Evolutionary conservation across 2,329 filamentous ascomycete genomes (phyloP).

Genomic region (Sporothrix dimorphospora): DNA sequence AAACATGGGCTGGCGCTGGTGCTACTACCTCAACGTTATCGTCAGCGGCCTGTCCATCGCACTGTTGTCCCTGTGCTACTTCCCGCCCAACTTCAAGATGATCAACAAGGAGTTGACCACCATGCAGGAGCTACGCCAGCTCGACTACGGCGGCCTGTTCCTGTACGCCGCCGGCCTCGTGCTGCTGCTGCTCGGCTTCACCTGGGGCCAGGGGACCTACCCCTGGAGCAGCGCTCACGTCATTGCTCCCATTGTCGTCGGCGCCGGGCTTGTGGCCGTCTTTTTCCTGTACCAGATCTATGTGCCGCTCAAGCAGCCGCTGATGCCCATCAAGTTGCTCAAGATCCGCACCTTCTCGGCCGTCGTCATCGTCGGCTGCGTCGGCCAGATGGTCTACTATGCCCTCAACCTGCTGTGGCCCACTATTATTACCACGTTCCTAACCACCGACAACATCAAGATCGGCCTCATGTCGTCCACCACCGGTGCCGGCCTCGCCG

Average conservation of each 20-base stretch:
- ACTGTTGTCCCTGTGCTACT: slow-evolving; percentile 49
- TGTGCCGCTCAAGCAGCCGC: slow-evolving; percentile 22
- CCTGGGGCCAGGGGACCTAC: slow-evolving; percentile 46
- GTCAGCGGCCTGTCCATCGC: slow-evolving; percentile 44
- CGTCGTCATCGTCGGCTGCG: slow-evolving; percentile 20
- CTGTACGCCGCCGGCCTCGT: slow-evolving; percentile 48
- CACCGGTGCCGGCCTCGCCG: slow-evolving; percentile 23
- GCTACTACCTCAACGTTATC: slow-evolving; percentile 53
- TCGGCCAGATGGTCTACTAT: slow-evolving; percentile 29
- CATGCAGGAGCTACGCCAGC: slow-evolving; percentile 44
- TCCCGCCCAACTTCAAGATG: slow-evolving; percentile 49
- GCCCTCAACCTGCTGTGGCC: slow-evolving; percentile 30
- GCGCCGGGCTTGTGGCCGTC: slow-evolving; percentile 35
- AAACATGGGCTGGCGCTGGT: slow-evolving; percentile 50
- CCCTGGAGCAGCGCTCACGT: slow-evolving; percentile 47
- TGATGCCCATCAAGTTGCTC: slow-evolving; percentile 27
- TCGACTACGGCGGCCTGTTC: slow-evolving; percentile 50
- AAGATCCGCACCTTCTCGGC: slow-evolving; percentile 26
- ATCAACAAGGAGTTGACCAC: slow-evolving; percentile 44
- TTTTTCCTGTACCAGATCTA: slow-evolving; percentile 28
- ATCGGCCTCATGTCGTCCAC: slow-evolving; percentile 28
- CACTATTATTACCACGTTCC: slow-evolving; percentile 19
- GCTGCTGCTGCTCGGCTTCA: slow-evolving; percentile 47
- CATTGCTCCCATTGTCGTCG: slow-evolving; percentile 43
- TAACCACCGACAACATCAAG: slow-evolving; percentile 28